Percentiles rank a stretch among this genome's conserved stretches.
Conservation (phyloP, 2,329 filamentous ascomycete genomes). For the Cordyceps militaris region DNA sequence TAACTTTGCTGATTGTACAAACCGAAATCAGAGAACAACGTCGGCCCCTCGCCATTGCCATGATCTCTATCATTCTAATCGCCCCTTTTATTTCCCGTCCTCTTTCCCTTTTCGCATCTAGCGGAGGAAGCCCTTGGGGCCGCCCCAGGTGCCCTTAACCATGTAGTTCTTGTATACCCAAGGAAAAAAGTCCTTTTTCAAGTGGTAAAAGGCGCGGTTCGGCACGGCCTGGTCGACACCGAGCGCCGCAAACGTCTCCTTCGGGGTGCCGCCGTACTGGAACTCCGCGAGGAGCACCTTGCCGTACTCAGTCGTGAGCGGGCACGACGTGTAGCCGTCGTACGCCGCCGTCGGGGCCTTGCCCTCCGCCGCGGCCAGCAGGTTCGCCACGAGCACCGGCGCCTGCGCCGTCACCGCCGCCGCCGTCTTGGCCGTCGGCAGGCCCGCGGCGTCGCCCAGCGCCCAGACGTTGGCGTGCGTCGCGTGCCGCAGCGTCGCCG, state of each 20-base stretch:
- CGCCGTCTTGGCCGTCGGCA: conserved; percentile 51
- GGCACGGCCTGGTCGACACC: conserved; percentile 52
- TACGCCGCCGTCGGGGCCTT: conserved; percentile 31
- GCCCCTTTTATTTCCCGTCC: background rate
- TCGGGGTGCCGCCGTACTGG: conserved; percentile 55
- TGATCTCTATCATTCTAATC: background rate
- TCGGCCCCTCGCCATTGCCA: too few relatives aligned
- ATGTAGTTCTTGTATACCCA: conserved; percentile 57
- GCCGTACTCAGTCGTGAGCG: conserved; percentile 48
- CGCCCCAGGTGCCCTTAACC: conserved; percentile 56
- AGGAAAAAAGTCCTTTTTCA: conserved; percentile 62
- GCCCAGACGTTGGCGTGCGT: conserved; percentile 53
- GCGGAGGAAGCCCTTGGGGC: conserved; percentile 43
- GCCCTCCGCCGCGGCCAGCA: conserved; percentile 38
- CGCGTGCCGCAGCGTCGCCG: conserved; percentile 44
- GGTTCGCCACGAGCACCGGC: conserved; percentile 43
- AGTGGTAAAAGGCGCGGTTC: conserved; percentile 50
- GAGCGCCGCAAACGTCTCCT: conserved; percentile 53
- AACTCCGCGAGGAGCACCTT: conserved; percentile 60
- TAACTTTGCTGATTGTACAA: too few relatives aligned
- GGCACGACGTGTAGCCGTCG: conserved; percentile 51
- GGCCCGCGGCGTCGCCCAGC: conserved; percentile 49
- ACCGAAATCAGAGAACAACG: too few relatives aligned
- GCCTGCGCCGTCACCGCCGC: conserved; percentile 46
- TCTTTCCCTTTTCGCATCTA: background rate